Percentiles rank a stretch among this genome's conserved stretches.
Evolutionary conservation across 345 rosid species (phyloP).

Genomic region (Dipteronia sinensis): DNA sequence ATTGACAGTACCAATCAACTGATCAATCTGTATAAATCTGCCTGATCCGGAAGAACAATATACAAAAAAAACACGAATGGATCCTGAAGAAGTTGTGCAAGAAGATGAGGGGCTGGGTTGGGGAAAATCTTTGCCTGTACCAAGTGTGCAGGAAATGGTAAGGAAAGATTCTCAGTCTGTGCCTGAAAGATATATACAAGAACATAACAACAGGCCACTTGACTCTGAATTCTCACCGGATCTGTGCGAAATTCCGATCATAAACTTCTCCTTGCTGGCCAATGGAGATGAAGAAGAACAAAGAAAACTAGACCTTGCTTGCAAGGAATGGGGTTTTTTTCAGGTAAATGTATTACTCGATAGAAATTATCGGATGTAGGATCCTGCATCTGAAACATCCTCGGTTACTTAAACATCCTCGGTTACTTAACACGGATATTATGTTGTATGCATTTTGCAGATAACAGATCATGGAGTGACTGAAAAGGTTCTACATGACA

Average conservation of each 20-base stretch:
- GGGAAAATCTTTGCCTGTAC: conserved; percentile 26
- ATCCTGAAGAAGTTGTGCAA: conserved; percentile 8
- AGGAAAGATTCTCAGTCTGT: conserved; percentile 17
- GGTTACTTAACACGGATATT: background rate
- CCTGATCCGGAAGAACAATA: background rate
- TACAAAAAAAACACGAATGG: background rate
- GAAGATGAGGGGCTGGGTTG: conserved; percentile 17
- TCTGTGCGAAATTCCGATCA: conserved; percentile 22
- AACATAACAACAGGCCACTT: conserved; percentile 15
- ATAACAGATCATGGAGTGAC: conserved; percentile 23
- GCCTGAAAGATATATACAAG: conserved; percentile 28
- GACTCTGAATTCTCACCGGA: background rate
- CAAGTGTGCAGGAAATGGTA: conserved; percentile 26
- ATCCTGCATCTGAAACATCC: too few species aligned
- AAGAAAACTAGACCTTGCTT: conserved; percentile 26
- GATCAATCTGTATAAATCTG: background rate
- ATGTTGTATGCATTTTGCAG: conserved; percentile 17
- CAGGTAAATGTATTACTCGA: conserved; percentile 8
- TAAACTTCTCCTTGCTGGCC: conserved; percentile 28
- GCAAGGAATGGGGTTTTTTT: conserved; percentile 47
- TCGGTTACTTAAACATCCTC: too few species aligned
- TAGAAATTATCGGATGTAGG: too few species aligned
- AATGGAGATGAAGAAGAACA: conserved; percentile 25
- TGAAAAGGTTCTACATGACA: conserved; percentile 10
- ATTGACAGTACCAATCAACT: background rate